Evolutionary conservation across 2,329 filamentous ascomycete genomes (phyloP), one percentile per base, ranked within the genome.

Genomic region (Aspergillus sp.): DNA sequence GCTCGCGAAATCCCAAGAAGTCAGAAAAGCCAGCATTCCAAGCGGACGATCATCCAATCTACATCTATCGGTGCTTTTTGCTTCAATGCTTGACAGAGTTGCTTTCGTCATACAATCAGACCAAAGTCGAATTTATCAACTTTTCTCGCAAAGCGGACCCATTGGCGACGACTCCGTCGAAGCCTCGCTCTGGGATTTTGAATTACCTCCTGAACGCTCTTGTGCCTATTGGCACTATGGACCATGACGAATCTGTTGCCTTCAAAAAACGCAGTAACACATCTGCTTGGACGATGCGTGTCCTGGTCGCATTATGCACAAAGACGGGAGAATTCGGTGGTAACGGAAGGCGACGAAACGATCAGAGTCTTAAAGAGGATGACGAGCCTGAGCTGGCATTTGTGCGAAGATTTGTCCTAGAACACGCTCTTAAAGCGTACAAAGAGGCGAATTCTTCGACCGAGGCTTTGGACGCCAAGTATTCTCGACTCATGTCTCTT

Each of bases 81-180:
- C 83, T 99, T 33, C 92, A 95, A 70, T 96, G 93, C 68, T 80
- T 99, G 40, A 88, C 91, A 0, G 95, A 99, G 74, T 84, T 99
- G 14, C 81, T 99, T 14, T 87, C 90, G 57, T 96, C 90, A 68
- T 99, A 98, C 77, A 96, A 92, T 66, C 87, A 92, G 54, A 91
- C 92, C 8, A 99, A 99, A 81, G 86, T 99, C 44, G 96, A 99
- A 72, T 98, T 99, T 72, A 97, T 99, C 79, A 98, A 97, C 74
- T 99, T 97, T 78, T 98, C 96, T 64, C 88, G 93, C 60, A 96
- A 93, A 70, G 89, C 91, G 6, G 91, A 93, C 47, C 84, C 91
- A 45, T 88, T 91, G 65, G 88, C 88, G 11, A 87, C 86, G 54
- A 98, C 95, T 1, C 95, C 95, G 5, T 93, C 96, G 15, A 98